Conservation (phyloP, 2,329 filamentous ascomycete species). For the Tolypocladium sp. region DNA sequence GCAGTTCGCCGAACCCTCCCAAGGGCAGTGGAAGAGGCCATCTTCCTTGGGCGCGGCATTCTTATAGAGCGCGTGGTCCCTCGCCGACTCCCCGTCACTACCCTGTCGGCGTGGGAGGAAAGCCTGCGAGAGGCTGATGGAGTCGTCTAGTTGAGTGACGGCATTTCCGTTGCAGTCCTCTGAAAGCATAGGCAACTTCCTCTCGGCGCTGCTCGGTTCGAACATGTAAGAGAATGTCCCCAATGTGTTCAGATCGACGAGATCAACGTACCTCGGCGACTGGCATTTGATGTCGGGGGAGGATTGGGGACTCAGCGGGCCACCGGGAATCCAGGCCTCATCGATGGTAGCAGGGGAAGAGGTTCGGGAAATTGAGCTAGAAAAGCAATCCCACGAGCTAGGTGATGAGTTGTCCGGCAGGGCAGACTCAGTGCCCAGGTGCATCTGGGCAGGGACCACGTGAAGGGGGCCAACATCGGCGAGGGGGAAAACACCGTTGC, state of each 20-base stretch:
- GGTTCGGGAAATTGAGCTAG: constrained; percentile 41
- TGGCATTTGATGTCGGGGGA: constrained; percentile 40
- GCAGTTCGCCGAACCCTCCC: constrained; percentile 62
- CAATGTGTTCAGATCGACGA: neutral
- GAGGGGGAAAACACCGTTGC: constrained; percentile 33
- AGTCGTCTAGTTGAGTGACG: constrained; percentile 19
- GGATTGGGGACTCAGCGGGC: constrained; percentile 29
- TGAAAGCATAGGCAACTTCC: constrained; percentile 18
- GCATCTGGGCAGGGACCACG: constrained; percentile 47
- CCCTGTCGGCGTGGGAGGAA: constrained; percentile 37
- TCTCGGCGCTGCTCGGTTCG: constrained; percentile 17
- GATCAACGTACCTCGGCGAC: constrained; percentile 42
- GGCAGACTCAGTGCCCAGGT: constrained; percentile 41
- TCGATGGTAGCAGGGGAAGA: constrained; percentile 41
- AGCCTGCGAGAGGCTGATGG: constrained; percentile 20
- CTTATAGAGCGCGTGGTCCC: constrained; percentile 64
- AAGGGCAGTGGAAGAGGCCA: constrained; percentile 90
- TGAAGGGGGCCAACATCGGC: constrained; percentile 37
- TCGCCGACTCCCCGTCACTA: constrained; percentile 47
- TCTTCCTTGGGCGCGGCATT: constrained; percentile 54
- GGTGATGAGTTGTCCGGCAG: constrained; percentile 40
- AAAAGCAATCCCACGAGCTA: constrained; percentile 43
- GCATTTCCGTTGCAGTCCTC: constrained; percentile 15
- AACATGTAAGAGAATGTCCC: constrained; percentile 10
- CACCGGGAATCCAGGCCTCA: constrained; percentile 32